phyloP scores from a whole-genome alignment of 495 filamentous ascomycete species.

The Penicillium ochrochloron region DNA sequence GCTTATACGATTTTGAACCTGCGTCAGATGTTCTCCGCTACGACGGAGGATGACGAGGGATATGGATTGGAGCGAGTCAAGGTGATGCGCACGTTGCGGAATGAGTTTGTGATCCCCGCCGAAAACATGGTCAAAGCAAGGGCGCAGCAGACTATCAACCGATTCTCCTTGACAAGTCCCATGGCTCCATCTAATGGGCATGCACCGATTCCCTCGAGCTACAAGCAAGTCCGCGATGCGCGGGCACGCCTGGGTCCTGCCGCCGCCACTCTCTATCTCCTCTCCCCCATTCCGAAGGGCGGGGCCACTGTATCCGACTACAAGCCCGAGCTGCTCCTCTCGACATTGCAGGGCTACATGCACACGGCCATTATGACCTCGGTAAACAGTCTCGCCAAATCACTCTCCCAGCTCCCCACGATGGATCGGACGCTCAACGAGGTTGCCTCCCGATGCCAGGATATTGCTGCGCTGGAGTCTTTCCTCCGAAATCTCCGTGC shows the following conservation, averaged over 20 bases:
- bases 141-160: conserved; percentile 79
- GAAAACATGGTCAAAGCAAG: conserved; percentile 69
- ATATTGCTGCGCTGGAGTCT: conserved; percentile 82
- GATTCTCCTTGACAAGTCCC: conserved; percentile 77
- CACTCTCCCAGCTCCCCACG: conserved; percentile 77
- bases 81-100: conserved; percentile 67
- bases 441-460: conserved; percentile 83
- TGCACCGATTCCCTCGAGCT: conserved; percentile 57
- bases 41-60: conserved; percentile 70
- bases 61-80: conserved; percentile 73
- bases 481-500: conserved; percentile 70
- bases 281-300: conserved; percentile 63
- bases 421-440: conserved; percentile 84
- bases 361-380: conserved; percentile 75
- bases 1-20: conserved; percentile 75
- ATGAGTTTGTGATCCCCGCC: conserved; percentile 67
- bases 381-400: conserved; percentile 69
- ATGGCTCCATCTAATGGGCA: conserved; percentile 33
- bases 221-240: conserved; percentile 79
- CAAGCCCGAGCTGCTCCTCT: conserved; percentile 71
- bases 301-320: conserved; percentile 33
- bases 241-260: conserved; percentile 74
- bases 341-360: conserved; percentile 80
- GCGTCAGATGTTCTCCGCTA: conserved; percentile 69
- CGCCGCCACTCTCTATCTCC: conserved; percentile 76